phyloP scores from a whole-genome alignment of 1,139 yeast species.

The Sugiyamaella pinicola region DNA sequence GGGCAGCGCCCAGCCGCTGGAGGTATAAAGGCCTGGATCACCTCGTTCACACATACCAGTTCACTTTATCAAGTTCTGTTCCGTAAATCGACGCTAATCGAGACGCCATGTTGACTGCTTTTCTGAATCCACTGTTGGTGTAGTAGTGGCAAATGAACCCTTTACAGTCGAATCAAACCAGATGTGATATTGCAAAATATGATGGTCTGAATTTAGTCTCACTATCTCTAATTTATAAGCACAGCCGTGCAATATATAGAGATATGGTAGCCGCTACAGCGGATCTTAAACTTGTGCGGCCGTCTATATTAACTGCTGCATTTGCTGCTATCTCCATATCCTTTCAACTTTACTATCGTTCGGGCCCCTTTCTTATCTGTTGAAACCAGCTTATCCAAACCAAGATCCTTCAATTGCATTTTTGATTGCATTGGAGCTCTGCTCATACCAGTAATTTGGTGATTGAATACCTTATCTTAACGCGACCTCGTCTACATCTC shows the following conservation, averaged over 20 bases:
- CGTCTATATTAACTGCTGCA: neutral
- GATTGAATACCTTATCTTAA: neutral
- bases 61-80: conserved; percentile 49
- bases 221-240: conserved; percentile 6
- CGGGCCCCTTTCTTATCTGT: too few relatives aligned
- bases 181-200: too few relatives aligned
- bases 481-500: neutral
- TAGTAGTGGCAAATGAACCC: too few relatives aligned
- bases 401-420: too few relatives aligned
- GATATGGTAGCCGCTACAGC: conserved; percentile 5
- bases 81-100: conserved; percentile 36
- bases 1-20: too few relatives aligned
- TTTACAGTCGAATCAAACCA: neutral
- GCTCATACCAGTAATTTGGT: too few relatives aligned
- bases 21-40: too few relatives aligned
- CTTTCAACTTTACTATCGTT: too few relatives aligned
- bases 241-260: neutral
- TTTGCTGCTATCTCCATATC: neutral
- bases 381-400: too few relatives aligned
- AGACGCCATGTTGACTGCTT: conserved; percentile 9
- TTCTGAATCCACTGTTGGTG: neutral
- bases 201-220: neutral
- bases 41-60: conserved; percentile 41
- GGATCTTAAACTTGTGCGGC: neutral
- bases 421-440: too few relatives aligned